Conservation (phyloP, 108 stramenopile genomes). For the Skeletonema potamos region DNA sequence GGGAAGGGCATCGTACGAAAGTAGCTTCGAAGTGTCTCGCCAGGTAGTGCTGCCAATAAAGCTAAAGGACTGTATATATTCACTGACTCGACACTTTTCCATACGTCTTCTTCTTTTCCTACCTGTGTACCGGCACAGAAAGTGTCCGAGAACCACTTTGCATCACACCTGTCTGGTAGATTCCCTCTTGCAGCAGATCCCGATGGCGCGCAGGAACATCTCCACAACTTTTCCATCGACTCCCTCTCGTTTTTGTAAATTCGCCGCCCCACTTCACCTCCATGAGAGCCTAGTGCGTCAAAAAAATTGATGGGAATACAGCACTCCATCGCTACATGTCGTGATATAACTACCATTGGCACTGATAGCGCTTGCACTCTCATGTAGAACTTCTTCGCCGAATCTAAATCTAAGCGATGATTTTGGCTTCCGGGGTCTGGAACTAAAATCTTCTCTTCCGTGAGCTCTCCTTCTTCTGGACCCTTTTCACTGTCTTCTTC, state of each 20-base stretch:
- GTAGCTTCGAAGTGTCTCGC: slow-evolving; percentile 35
- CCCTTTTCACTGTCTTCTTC: slow-evolving; percentile 2
- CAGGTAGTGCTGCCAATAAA: slow-evolving; percentile 44
- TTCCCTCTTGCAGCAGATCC: slow-evolving; percentile 32
- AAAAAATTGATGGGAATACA: slow-evolving; percentile 45
- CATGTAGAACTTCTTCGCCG: slow-evolving; percentile 37
- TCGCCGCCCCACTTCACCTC: slow-evolving; percentile 29
- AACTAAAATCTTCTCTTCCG: slow-evolving; percentile 41
- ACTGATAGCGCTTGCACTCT: slow-evolving; percentile 45
- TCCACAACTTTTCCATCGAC: slow-evolving; percentile 43
- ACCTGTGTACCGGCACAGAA: slow-evolving; percentile 41
- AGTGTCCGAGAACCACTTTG: slow-evolving; percentile 37
- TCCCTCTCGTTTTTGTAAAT: slow-evolving; percentile 38
- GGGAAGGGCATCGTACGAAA: slow-evolving; percentile 48
- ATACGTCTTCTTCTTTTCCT: slow-evolving; percentile 34
- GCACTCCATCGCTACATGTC: slow-evolving; percentile 43
- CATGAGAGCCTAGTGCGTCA: slow-evolving; percentile 40
- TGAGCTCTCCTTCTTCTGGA: not conserved
- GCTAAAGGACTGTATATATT: slow-evolving; percentile 52
- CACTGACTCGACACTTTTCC: slow-evolving; percentile 41
- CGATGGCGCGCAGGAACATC: slow-evolving; percentile 32
- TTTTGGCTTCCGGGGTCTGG: slow-evolving; percentile 48
- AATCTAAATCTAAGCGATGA: slow-evolving; percentile 39
- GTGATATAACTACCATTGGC: slow-evolving; percentile 44
- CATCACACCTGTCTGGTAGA: slow-evolving; percentile 47